Percentiles rank a stretch among this genome's conserved stretches.
These are phyloP conservation scores for Plasmodium inui DNA, from an alignment of 169 alveolate species.

Conservation along the genomic window DNA sequence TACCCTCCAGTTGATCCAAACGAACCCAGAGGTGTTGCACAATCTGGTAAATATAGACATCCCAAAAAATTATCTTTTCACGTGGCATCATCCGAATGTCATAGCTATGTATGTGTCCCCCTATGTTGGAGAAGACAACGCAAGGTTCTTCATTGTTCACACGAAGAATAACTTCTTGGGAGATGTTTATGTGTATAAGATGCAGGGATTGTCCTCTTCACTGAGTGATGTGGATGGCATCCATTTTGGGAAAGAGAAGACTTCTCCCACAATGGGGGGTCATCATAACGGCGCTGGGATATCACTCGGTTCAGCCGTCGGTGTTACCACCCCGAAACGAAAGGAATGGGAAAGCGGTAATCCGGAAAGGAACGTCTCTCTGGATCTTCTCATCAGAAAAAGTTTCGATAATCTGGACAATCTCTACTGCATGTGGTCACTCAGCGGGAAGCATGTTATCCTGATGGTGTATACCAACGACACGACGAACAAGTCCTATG, in stretches of 20 bases:
- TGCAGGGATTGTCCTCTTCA: background rate
- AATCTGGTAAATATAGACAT: constrained; percentile 7
- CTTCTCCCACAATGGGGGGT: no score
- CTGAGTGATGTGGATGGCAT: background rate
- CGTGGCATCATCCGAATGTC: constrained; percentile 64
- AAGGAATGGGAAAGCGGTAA: background rate
- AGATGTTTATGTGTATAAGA: constrained; percentile 44
- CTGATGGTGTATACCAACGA: constrained; percentile 40
- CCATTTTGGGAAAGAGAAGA: background rate
- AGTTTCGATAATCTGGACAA: constrained; percentile 20
- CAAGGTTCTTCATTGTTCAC: constrained; percentile 32
- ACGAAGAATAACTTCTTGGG: constrained; percentile 65
- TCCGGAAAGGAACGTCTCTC: background rate
- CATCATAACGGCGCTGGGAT: no score
- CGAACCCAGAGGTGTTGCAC: background rate
- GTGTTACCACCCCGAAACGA: background rate
- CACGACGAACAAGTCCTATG: constrained; percentile 45
- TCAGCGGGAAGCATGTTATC: constrained; percentile 29
- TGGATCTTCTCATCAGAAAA: constrained; percentile 1
- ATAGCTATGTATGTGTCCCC: constrained; percentile 35
- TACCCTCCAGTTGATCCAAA: constrained; percentile 1
- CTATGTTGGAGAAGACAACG: constrained; percentile 12
- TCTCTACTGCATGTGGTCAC: constrained; percentile 16
- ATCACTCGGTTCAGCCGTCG: no score
- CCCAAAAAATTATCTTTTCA: constrained; percentile 9